Conservation (phyloP, 2,329 filamentous ascomycete genomes). For the Alternaria triticimaculans region DNA sequence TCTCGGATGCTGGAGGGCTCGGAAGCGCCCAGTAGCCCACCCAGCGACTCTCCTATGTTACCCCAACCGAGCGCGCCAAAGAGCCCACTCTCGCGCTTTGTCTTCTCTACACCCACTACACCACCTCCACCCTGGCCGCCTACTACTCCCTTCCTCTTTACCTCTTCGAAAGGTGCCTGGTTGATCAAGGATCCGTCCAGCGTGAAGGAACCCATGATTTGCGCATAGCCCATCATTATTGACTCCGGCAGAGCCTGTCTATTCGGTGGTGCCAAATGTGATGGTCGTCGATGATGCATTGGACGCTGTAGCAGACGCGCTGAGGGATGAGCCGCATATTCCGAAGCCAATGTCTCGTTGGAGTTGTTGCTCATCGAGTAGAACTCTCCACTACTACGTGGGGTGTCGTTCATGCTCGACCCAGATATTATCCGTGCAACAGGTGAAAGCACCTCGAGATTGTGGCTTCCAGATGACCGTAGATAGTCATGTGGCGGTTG, state of each 20-base stretch:
- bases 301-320: conserved; percentile 56
- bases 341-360: conserved; percentile 88
- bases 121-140: conserved; percentile 83
- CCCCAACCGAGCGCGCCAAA: conserved; percentile 88
- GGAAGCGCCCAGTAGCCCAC: conserved; percentile 82
- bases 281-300: conserved; percentile 38
- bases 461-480: conserved; percentile 49
- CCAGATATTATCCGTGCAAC: conserved; percentile 76
- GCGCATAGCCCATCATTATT: conserved; percentile 97
- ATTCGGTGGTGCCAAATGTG: conserved; percentile 42
- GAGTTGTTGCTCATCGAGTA: conserved; percentile 96
- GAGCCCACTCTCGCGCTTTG: conserved; percentile 78
- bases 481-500: conserved; percentile 24
- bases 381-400: conserved; percentile 90
- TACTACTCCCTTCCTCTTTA: conserved; percentile 91
- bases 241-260: conserved; percentile 68
- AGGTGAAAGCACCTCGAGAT: conserved; percentile 64
- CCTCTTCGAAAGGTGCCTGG: conserved; percentile 88
- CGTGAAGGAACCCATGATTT: conserved; percentile 89
- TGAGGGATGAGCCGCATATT: conserved; percentile 67
- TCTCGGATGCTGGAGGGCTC: conserved; percentile 94
- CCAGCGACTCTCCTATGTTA: conserved; percentile 84
- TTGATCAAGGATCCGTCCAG: conserved; percentile 92
- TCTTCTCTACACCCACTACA: conserved; percentile 79
- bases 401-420: conserved; percentile 76